Percentiles rank a stretch among this genome's conserved stretches.
Conservation (phyloP, 192 early-diverging fungal species). For the Anaeromyces robustus region DNA sequence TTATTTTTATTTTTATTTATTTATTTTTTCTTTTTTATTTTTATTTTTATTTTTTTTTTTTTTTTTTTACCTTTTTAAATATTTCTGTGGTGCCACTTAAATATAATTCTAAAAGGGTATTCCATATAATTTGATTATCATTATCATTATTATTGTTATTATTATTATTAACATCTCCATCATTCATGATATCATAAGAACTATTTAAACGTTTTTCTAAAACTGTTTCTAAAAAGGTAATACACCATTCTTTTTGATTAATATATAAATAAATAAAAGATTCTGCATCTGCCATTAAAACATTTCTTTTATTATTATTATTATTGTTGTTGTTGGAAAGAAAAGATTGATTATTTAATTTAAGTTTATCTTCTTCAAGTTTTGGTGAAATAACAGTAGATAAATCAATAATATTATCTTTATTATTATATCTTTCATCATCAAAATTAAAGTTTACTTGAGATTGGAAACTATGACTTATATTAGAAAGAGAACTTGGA, state of each 20-base stretch:
- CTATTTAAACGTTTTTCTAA: slow-evolving; percentile 47
- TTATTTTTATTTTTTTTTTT: too few species aligned
- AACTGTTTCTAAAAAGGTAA: slow-evolving; percentile 71
- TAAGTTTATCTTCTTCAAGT: background rate
- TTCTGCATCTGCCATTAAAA: background rate
- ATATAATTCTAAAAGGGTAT: slow-evolving; percentile 83
- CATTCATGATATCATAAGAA: background rate
- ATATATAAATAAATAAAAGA: slow-evolving; percentile 84
- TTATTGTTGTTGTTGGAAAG: background rate
- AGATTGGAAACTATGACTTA: background rate
- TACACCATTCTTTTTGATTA: slow-evolving; percentile 59
- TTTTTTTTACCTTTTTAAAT: background rate
- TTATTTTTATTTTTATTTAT: too few species aligned
- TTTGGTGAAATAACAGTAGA: background rate
- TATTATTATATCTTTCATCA: background rate
- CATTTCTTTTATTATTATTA: background rate
- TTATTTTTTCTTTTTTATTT: too few species aligned
- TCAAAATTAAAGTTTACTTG: background rate
- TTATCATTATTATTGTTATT: slow-evolving; percentile 4
- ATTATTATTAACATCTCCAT: background rate
- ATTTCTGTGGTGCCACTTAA: slow-evolving; percentile 24
- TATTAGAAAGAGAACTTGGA: background rate
- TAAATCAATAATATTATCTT: background rate
- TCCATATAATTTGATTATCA: slow-evolving; percentile 48
- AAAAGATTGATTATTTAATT: background rate